Conservation (phyloP, 768 basidiomycete species). For the Tulasnella calospora region DNA sequence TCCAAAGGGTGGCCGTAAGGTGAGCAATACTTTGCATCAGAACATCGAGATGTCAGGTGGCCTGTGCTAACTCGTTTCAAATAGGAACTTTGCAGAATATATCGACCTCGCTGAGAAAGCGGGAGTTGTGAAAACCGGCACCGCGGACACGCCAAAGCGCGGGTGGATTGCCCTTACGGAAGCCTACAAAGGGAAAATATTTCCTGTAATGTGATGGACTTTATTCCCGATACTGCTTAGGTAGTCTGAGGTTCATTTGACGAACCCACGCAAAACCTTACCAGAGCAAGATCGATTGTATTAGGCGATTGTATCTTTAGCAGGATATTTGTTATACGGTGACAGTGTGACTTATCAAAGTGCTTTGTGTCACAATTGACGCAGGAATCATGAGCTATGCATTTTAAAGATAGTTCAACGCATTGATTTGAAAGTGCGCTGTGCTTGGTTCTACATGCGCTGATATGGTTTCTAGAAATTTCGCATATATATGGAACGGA, state of each 20-base stretch:
- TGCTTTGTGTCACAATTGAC: no score
- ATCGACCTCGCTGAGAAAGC: slow-evolving; percentile 19
- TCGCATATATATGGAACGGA: no score
- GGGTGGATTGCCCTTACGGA: slow-evolving; percentile 24
- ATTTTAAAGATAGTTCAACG: no score
- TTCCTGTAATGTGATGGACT: background rate
- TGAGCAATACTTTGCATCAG: background rate
- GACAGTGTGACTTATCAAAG: no score
- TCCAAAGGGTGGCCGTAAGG: background rate
- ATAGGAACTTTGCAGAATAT: slow-evolving; percentile 18
- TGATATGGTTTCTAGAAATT: no score
- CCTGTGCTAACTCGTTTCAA: background rate
- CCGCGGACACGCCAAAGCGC: background rate
- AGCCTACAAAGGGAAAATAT: slow-evolving; percentile 12
- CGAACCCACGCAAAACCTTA: background rate
- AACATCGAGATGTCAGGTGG: background rate
- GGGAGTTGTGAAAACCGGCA: background rate
- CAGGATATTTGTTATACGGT: no score
- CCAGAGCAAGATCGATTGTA: background rate
- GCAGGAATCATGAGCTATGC: no score
- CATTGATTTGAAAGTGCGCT: no score
- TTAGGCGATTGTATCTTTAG: no score
- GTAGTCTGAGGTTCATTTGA: background rate
- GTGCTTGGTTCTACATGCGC: no score
- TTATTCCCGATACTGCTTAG: background rate